Percentiles rank a stretch among this genome's conserved stretches.
phyloP scores from a whole-genome alignment of 345 rosid species.

The Cardiospermum halicacabum region DNA sequence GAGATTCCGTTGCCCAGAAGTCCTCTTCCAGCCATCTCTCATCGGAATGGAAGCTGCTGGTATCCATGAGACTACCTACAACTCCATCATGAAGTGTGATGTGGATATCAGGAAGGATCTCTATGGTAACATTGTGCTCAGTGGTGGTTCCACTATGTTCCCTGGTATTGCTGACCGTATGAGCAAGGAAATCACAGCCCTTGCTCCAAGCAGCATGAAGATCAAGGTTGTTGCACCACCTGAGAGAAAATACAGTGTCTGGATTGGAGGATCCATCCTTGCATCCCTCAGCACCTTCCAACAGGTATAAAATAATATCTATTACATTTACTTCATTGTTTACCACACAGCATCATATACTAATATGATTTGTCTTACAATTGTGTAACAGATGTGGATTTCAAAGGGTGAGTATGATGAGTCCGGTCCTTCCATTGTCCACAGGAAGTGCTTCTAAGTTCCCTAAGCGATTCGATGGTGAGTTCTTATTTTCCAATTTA shows the following conservation, averaged over 20 bases:
- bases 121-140: slow-evolving; percentile 54
- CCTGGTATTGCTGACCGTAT: slow-evolving; percentile 58
- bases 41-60: slow-evolving; percentile 70
- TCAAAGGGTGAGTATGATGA: slow-evolving; percentile 63
- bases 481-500: slow-evolving; percentile 32
- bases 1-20: slow-evolving; percentile 69
- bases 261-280: slow-evolving; percentile 75
- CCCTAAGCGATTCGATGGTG: slow-evolving; percentile 30
- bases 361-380: slow-evolving; percentile 8
- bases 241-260: slow-evolving; percentile 62
- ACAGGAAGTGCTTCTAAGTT: slow-evolving; percentile 63
- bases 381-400: slow-evolving; percentile 57
- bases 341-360: not conserved
- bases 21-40: slow-evolving; percentile 61
- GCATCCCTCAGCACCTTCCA: slow-evolving; percentile 73
- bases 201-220: slow-evolving; percentile 70
- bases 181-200: slow-evolving; percentile 65
- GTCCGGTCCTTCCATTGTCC: slow-evolving; percentile 64
- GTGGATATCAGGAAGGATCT: slow-evolving; percentile 65
- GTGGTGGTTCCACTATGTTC: slow-evolving; percentile 62
- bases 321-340: not conserved
- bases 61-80: slow-evolving; percentile 61
- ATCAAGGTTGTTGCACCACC: slow-evolving; percentile 63
- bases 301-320: slow-evolving; percentile 28
- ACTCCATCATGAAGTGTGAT: slow-evolving; percentile 63